Conservation (phyloP, 2,329 filamentous ascomycete species). For the Fusarium euwallaceae region DNA sequence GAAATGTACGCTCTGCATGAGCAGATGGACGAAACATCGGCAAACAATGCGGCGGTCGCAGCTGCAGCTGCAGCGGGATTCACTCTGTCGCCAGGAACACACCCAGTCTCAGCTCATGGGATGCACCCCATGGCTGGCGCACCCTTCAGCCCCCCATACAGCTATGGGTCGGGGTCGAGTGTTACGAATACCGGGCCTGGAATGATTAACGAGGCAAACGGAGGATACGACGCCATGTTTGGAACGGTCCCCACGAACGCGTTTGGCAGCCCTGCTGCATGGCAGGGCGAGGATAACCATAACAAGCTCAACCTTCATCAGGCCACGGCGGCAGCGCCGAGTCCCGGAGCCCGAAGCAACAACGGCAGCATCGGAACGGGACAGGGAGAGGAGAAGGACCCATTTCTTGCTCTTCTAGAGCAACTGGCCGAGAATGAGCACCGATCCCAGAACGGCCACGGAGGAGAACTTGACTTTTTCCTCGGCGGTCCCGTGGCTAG, state of each 20-base stretch:
- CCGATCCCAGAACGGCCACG: slow-evolving; percentile 68
- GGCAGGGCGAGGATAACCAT: slow-evolving; percentile 59
- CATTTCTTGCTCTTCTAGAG: slow-evolving; percentile 82
- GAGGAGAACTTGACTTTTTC: slow-evolving; percentile 85
- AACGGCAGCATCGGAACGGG: slow-evolving; percentile 64
- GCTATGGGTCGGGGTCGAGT: slow-evolving; percentile 52
- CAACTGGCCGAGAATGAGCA: slow-evolving; percentile 87
- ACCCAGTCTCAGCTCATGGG: slow-evolving; percentile 39
- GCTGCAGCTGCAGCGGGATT: slow-evolving; percentile 56
- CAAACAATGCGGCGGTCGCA: slow-evolving; percentile 52
- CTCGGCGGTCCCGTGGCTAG: slow-evolving; percentile 54
- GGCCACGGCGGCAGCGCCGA: slow-evolving; percentile 44
- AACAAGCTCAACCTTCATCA: slow-evolving; percentile 38
- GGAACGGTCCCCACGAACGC: slow-evolving; percentile 66
- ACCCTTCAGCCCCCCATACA: slow-evolving; percentile 60
- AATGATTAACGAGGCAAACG: slow-evolving; percentile 49
- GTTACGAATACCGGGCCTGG: slow-evolving; percentile 45
- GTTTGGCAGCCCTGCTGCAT: slow-evolving; percentile 65
- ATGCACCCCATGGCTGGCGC: slow-evolving; percentile 50
- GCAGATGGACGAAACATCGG: slow-evolving; percentile 50
- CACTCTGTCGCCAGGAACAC: slow-evolving; percentile 40
- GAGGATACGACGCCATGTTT: slow-evolving; percentile 72
- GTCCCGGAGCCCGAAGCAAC: slow-evolving; percentile 64
- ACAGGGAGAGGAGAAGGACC: slow-evolving; percentile 78
- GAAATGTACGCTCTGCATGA: slow-evolving; percentile 52